Conservation (phyloP, 208 protist species). For the Leishmania arabica region DNA sequence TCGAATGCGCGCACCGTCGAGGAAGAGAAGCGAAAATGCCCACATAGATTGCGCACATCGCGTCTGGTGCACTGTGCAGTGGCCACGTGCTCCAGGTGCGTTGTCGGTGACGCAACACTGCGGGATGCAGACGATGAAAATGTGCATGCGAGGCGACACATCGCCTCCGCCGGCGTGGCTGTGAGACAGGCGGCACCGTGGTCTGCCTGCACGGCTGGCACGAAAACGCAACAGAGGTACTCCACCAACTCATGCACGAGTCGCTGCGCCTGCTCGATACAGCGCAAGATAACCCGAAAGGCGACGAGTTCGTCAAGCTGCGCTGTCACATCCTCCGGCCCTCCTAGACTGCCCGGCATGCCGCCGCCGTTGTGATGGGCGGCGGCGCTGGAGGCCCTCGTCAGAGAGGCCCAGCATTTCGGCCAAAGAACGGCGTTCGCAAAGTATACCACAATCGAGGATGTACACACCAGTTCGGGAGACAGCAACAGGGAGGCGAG, state of each 20-base stretch:
- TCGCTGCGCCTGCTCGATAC: conserved; percentile 1
- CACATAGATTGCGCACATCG: neutral
- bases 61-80: neutral
- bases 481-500: conserved; percentile 4
- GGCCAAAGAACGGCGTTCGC: neutral
- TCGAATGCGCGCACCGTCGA: conserved; percentile 20
- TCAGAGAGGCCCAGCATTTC: neutral
- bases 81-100: neutral
- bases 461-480: conserved; percentile 9
- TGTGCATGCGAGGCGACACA: conserved; percentile 1
- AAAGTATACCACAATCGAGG: neutral
- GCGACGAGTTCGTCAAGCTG: conserved; percentile 23
- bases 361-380: neutral
- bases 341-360: neutral
- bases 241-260: conserved; percentile 17
- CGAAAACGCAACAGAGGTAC: conserved; percentile 20
- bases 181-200: neutral
- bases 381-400: neutral
- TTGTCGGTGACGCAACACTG: neutral
- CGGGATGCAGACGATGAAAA: neutral
- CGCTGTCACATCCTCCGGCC: neutral
- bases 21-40: conserved; percentile 7
- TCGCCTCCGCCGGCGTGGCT: conserved; percentile 16
- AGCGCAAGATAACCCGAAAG: conserved; percentile 12
- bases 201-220: conserved; percentile 6